Conservation (phyloP, 1,139 yeast species). For the Wickerhamomyces sp. region DNA sequence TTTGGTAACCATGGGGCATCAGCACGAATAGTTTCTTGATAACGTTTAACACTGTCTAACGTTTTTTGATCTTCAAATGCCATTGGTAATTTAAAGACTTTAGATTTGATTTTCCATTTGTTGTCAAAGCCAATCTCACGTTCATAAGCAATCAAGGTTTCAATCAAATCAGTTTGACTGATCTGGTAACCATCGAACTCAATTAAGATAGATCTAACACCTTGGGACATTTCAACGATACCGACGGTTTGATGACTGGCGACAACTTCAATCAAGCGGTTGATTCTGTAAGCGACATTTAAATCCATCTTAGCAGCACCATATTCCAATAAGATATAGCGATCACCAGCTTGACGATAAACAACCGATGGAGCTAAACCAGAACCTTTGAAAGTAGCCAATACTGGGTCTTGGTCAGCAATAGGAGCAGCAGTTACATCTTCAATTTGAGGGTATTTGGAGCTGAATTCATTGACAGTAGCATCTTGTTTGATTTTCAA, state of each 20-base stretch:
- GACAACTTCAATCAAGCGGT: conserved; percentile 73
- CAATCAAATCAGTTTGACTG: conserved; percentile 56
- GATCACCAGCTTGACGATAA: conserved; percentile 96
- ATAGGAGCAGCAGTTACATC: conserved; percentile 28
- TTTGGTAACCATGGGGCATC: conserved; percentile 98
- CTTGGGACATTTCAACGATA: conserved; percentile 92
- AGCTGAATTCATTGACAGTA: conserved; percentile 41
- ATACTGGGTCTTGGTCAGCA: conserved; percentile 55
- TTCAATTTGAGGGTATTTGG: conserved; percentile 37
- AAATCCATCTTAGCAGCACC: conserved; percentile 87
- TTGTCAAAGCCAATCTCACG: conserved; percentile 65
- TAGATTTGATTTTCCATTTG: conserved; percentile 82
- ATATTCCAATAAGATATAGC: conserved; percentile 85
- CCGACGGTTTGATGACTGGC: conserved; percentile 62
- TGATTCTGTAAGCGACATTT: conserved; percentile 79
- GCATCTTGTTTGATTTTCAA: conserved; percentile 58
- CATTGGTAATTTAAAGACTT: conserved; percentile 84
- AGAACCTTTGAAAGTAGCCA: conserved; percentile 44
- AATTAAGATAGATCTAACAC: conserved; percentile 89
- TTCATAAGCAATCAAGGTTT: conserved; percentile 68
- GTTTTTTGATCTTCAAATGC: conserved; percentile 93
- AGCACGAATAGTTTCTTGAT: conserved; percentile 87
- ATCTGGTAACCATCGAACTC: conserved; percentile 65
- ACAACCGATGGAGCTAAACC: conserved; percentile 64
- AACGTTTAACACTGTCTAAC: conserved; percentile 81